Conservation (phyloP, 2,329 filamentous ascomycete genomes). For the Trichoderma cornu-damae region DNA sequence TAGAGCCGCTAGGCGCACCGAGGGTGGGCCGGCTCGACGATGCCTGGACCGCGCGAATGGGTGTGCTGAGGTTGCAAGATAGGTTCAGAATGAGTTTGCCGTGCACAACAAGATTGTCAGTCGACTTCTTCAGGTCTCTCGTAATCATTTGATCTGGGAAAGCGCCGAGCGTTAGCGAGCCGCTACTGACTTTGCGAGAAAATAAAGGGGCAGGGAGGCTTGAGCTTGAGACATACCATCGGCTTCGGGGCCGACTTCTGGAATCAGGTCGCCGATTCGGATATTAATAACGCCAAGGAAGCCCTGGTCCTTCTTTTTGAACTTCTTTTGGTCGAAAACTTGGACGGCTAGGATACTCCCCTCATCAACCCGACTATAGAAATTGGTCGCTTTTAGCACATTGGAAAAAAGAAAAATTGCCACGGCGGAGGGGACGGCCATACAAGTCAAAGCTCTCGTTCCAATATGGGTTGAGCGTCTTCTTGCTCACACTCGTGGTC, state of each 20-base stretch:
- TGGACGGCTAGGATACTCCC: slow-evolving; percentile 96
- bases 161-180: slow-evolving; percentile 24
- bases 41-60: slow-evolving; percentile 51
- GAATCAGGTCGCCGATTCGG: slow-evolving; percentile 84
- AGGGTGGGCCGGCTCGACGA: slow-evolving; percentile 45
- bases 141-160: slow-evolving; percentile 94
- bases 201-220: background rate
- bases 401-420: background rate
- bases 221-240: slow-evolving; percentile 62
- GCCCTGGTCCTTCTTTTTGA: slow-evolving; percentile 99
- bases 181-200: background rate
- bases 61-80: slow-evolving; percentile 77
- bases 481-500: slow-evolving; percentile 95
- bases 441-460: slow-evolving; percentile 99
- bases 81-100: slow-evolving; percentile 96
- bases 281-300: slow-evolving; percentile 98
- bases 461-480: slow-evolving; percentile 99
- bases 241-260: slow-evolving; percentile 76
- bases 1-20: slow-evolving; percentile 41
- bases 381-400: slow-evolving; percentile 9
- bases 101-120: slow-evolving; percentile 94
- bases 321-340: slow-evolving; percentile 99
- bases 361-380: slow-evolving; percentile 74
- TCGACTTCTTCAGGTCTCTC: slow-evolving; percentile 93
- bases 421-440: slow-evolving; percentile 31